A percentile compares a stretch with the other conserved stretches of the same genome.
Conservation (phyloP, 2,329 filamentous ascomycete genomes). For the Hymenoscyphus scutula region DNA sequence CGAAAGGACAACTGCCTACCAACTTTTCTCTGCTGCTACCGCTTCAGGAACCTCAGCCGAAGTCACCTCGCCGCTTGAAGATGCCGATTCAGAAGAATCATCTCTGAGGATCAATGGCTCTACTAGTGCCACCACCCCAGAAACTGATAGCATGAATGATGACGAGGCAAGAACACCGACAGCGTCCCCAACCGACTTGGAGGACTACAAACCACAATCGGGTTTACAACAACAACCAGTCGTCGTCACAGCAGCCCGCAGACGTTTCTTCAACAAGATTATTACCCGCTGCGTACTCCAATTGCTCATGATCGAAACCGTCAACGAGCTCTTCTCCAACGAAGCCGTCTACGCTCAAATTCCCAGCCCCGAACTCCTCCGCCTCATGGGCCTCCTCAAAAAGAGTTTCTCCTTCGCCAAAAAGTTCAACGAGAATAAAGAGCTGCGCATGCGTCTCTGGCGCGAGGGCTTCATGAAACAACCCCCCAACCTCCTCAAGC, state of each 20-base stretch:
- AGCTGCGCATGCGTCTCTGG: slow-evolving; percentile 91
- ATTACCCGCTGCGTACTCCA: slow-evolving; percentile 98
- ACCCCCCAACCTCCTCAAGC: slow-evolving; percentile 94
- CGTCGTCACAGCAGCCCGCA: slow-evolving; percentile 86
- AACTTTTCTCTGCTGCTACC: slow-evolving; percentile 83
- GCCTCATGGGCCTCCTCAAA: slow-evolving; percentile 91
- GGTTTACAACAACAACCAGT: slow-evolving; percentile 82
- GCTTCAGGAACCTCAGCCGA: slow-evolving; percentile 53
- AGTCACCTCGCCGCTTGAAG: slow-evolving; percentile 35
- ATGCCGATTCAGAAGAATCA: slow-evolving; percentile 43
- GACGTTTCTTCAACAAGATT: slow-evolving; percentile 98
- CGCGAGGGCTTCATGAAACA: slow-evolving; percentile 99
- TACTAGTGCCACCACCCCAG: slow-evolving; percentile 38
- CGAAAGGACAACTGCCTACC: slow-evolving; percentile 88
- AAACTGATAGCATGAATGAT: slow-evolving; percentile 33
- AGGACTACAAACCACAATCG: slow-evolving; percentile 81
- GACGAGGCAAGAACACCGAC: slow-evolving; percentile 33
- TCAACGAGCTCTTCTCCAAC: slow-evolving; percentile 97
- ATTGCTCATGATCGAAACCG: slow-evolving; percentile 98
- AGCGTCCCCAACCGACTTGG: slow-evolving; percentile 40
- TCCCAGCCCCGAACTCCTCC: slow-evolving; percentile 81
- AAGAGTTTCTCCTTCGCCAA: slow-evolving; percentile 96
- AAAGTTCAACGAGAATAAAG: slow-evolving; percentile 96
- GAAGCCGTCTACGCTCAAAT: slow-evolving; percentile 93
- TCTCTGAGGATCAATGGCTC: slow-evolving; percentile 61